Base-by-base conservation (phyloP, 768 basidiomycete species). In the Calocybe gangraenosa region DNA sequence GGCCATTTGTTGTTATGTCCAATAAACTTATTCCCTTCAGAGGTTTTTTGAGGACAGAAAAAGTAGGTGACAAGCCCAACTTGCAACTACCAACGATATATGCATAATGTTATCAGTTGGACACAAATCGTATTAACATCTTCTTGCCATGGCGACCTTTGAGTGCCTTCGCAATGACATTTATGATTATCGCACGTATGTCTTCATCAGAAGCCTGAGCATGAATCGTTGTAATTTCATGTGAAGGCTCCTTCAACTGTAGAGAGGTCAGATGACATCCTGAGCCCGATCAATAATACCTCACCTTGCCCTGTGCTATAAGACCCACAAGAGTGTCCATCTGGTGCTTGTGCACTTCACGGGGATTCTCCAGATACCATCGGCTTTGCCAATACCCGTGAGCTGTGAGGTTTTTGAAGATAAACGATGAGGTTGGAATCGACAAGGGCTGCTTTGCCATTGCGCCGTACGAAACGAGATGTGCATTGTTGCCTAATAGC, bases 11-110 rank as follows among this genome's bases (percentile, higher is more conserved):
- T 17, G 10, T 25, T 35, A 35, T 35, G 34, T 18, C 7, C 14
- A 7, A 14, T 35, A 5, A 14, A n/a, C 34, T 18, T n/a, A 7
- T 35, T 18, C 14, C 14, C 34, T 28, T 2, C 51, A 92, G 89
- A 76, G 76, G 50, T 92, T 92, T 73, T 92, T 92, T 60, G 87
- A 91, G 64, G 89, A 92, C 60, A 76, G 88, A 57, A 90, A 88
- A 58, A 78, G 81, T 73, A 76, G 82, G 60, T 84, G 25, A 28
- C 25, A 28, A n/a, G n/a, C 11, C 25, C 11, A 6, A 6, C 25
- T 28, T 5, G 25, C 5, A 6, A 6, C 11, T 28, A 11, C 5
- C 11, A 28, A 6, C 11, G 25, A 28, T 11, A 6, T 6, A 28
- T 28, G 25, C 25, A 28, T 28, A 5, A 28, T n/a, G n/a, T n/a